These are phyloP conservation scores for Colletotrichum truncatum DNA, from an alignment of 2,329 filamentous ascomycete genomes.

Conservation along the genomic window DNA sequence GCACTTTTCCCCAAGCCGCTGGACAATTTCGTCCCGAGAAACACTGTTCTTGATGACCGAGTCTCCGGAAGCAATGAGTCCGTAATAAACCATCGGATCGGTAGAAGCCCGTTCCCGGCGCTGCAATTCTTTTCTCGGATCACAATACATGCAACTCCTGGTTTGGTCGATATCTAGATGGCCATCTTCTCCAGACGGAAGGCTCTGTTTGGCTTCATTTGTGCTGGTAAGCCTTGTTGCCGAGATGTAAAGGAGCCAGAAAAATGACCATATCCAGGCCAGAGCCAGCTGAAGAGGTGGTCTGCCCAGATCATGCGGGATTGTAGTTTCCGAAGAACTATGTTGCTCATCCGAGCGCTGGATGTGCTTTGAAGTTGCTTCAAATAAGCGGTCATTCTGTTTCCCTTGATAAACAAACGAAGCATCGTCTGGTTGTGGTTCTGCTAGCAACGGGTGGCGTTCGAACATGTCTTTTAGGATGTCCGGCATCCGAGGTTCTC, in stretches of 20 bases:
- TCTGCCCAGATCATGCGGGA: too few relatives aligned
- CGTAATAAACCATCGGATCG: slow-evolving; percentile 33
- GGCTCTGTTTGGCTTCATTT: too few relatives aligned
- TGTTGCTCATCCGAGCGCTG: too few relatives aligned
- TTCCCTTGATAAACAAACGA: slow-evolving; percentile 25
- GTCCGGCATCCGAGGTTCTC: slow-evolving; percentile 18
- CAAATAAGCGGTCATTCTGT: slow-evolving; percentile 31
- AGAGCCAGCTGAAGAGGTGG: too few relatives aligned
- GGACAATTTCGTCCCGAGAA: slow-evolving; percentile 44
- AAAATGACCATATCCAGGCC: too few relatives aligned
- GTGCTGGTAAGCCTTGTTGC: too few relatives aligned
- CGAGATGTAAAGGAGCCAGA: too few relatives aligned
- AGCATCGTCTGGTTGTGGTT: slow-evolving; percentile 7
- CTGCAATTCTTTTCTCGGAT: background rate
- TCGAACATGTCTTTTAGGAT: slow-evolving; percentile 24
- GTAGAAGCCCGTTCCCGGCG: background rate
- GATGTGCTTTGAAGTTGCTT: too few relatives aligned
- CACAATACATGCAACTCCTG: slow-evolving; percentile 19
- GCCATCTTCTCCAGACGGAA: too few relatives aligned
- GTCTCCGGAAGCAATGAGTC: slow-evolving; percentile 43
- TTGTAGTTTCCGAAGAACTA: too few relatives aligned
- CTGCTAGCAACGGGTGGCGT: slow-evolving; percentile 22
- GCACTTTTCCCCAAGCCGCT: too few relatives aligned
- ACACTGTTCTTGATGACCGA: slow-evolving; percentile 45
- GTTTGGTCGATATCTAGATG: too few relatives aligned